These are phyloP conservation scores for Cystofilobasidium ferigula DNA, from an alignment of 768 basidiomycete genomes.

Conservation along the genomic window DNA sequence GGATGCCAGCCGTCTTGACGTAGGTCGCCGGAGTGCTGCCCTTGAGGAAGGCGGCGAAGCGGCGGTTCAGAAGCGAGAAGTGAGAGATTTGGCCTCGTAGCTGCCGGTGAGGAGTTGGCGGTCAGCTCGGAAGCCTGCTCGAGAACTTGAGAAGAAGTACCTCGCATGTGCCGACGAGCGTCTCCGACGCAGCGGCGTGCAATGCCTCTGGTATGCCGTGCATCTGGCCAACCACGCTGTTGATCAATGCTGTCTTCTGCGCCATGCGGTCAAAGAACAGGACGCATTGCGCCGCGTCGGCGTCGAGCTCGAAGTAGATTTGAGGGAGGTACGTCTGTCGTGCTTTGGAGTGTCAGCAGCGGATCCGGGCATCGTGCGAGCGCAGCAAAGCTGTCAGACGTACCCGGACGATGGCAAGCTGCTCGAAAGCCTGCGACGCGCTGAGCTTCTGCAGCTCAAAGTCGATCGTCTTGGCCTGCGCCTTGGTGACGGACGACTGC, in stretches of 20 bases:
- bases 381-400: neutral
- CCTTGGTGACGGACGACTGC: slow-evolving; percentile 80
- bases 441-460: slow-evolving; percentile 78
- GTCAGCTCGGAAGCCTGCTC: neutral
- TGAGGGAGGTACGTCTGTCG: slow-evolving; percentile 78
- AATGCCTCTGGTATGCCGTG: slow-evolving; percentile 78
- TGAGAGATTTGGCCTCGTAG: slow-evolving; percentile 73
- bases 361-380: too few species aligned
- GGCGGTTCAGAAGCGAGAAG: slow-evolving; percentile 72
- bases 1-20: slow-evolving; percentile 57
- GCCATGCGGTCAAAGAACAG: slow-evolving; percentile 86
- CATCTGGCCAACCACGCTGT: slow-evolving; percentile 63
- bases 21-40: slow-evolving; percentile 75
- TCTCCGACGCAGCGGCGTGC: slow-evolving; percentile 67
- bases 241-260: slow-evolving; percentile 76
- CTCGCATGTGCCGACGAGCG: slow-evolving; percentile 87
- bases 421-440: slow-evolving; percentile 66
- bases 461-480: slow-evolving; percentile 78
- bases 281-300: slow-evolving; percentile 76
- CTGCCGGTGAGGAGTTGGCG: slow-evolving; percentile 38
- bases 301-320: slow-evolving; percentile 77
- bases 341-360: neutral
- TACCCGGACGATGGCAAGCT: slow-evolving; percentile 74
- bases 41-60: slow-evolving; percentile 73
- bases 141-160: slow-evolving; percentile 40